Percentiles rank a stretch among this genome's conserved stretches.
phyloP scores from a whole-genome alignment of 345 rosid species.

The Cardamine resedifolia region DNA sequence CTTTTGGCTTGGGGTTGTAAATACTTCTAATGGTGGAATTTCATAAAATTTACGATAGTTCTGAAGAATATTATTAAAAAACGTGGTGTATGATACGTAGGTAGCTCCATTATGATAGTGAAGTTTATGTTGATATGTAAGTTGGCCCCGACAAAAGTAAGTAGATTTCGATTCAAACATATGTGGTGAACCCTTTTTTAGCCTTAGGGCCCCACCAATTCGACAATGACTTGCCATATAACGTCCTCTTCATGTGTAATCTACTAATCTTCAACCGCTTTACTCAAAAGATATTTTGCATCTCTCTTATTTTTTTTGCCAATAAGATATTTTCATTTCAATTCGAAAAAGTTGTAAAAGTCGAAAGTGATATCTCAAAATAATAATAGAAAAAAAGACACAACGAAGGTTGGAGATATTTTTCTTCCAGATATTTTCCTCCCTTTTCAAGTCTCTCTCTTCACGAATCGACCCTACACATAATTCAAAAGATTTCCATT shows the following conservation, averaged over 20 bases:
- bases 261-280: conserved; percentile 5
- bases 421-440: conserved; percentile 14
- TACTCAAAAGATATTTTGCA: conserved; percentile 25
- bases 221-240: conserved; percentile 30
- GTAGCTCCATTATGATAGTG: background rate
- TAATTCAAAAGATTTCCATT: conserved; percentile 26
- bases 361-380: conserved; percentile 24
- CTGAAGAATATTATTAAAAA: background rate
- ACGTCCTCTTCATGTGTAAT: conserved; percentile 23
- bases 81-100: background rate
- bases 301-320: conserved; percentile 13
- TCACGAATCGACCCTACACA: conserved; percentile 68
- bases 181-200: conserved; percentile 22
- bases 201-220: conserved; percentile 14
- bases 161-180: conserved; percentile 24
- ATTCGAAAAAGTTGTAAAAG: conserved; percentile 22
- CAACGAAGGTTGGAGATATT: conserved; percentile 18
- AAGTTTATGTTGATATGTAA: background rate
- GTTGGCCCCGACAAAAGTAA: conserved; percentile 23
- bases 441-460: conserved; percentile 35
- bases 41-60: background rate
- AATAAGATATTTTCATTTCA: conserved; percentile 31
- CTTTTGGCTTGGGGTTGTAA: background rate
- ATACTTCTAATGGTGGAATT: too few species aligned
- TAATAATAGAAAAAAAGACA: conserved; percentile 5